phyloP scores from a whole-genome alignment of 345 rosid genomes.

The Ceriops decandra region DNA sequence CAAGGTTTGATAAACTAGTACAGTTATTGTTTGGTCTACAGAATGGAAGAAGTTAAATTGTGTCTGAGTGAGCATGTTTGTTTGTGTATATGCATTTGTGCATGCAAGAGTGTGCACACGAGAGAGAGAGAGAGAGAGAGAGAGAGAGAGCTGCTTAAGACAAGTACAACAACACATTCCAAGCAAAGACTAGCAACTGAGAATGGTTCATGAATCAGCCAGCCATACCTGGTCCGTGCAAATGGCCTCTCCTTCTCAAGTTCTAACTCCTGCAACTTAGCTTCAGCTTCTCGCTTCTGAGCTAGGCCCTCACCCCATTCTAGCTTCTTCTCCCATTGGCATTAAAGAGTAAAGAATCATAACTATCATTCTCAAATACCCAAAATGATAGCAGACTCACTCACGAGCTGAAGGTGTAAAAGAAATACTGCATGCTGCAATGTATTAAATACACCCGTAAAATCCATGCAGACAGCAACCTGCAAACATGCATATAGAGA shows the following conservation, averaged over 20 bases:
- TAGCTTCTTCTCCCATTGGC: constrained; percentile 59
- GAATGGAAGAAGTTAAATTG: too few species aligned
- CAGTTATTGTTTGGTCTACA: too few species aligned
- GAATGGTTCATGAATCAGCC: neutral
- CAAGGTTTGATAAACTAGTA: too few species aligned
- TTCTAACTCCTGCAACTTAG: constrained; percentile 63
- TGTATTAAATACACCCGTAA: neutral
- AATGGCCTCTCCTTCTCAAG: constrained; percentile 86
- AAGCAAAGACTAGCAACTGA: neutral
- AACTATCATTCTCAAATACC: neutral
- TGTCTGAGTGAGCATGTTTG: too few species aligned
- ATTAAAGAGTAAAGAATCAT: neutral
- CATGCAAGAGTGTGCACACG: neutral
- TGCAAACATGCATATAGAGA: neutral
- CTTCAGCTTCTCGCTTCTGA: constrained; percentile 86
- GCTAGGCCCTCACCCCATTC: constrained; percentile 99
- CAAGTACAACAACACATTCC: neutral
- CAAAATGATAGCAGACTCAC: neutral
- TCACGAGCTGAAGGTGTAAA: neutral
- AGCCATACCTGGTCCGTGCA: constrained; percentile 73
- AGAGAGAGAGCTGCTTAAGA: neutral
- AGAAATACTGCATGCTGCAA: neutral
- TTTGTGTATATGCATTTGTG: too few species aligned
- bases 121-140: neutral
- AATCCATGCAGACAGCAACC: neutral